Base-by-base conservation (phyloP, 2,329 filamentous ascomycete species). In the Fusarium sp. region DNA sequence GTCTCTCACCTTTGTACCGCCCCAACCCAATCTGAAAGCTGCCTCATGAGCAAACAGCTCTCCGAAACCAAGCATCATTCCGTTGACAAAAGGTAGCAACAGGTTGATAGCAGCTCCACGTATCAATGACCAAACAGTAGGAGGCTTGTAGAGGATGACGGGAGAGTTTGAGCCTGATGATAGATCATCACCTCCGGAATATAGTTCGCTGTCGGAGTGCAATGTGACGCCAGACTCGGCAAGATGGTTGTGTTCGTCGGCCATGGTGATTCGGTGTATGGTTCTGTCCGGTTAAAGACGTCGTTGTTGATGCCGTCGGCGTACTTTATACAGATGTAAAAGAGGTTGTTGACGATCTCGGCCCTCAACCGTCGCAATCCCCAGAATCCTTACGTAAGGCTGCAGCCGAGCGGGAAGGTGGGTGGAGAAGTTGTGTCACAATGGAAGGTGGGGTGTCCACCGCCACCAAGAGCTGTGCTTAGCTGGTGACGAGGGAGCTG, bases 1-100 rank as follows among this genome's bases (percentile, higher is more conserved):
- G 5, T 16, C 27, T 41, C 40, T 20, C 57, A 98, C 96, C 89
- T 96, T 97, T 65, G 96, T 98, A 58, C 91, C 91, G 70, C 92
- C 91, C 96, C 96, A 99, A 65, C 96, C 96, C 74, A 98, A 84
- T 76, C 95, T 86, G 78, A 95, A 99, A 3, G 96, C 96, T 53
- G 93, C 91, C 83, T 99, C 96, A 78, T 99, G 96, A 58, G 96
- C 96, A 80, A 99, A 95, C 54, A 99, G 83, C 83, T 99, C 96
- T 73, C 96, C 96, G 77, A 99, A 98, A 4, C 96, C 96, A 76
- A 99, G 83, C 96, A 99, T 99, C 85, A 99, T 88, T 48, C 96
- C 96, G 82, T 99, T 99, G 77, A 99, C 89, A 77, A 99, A 99
- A 0, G 96, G 96, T 22, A 99, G 83, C 2, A 99, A 76, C n/a